Conservation (phyloP, 2,329 filamentous ascomycete species). For the Elsinoe fawcettii region DNA sequence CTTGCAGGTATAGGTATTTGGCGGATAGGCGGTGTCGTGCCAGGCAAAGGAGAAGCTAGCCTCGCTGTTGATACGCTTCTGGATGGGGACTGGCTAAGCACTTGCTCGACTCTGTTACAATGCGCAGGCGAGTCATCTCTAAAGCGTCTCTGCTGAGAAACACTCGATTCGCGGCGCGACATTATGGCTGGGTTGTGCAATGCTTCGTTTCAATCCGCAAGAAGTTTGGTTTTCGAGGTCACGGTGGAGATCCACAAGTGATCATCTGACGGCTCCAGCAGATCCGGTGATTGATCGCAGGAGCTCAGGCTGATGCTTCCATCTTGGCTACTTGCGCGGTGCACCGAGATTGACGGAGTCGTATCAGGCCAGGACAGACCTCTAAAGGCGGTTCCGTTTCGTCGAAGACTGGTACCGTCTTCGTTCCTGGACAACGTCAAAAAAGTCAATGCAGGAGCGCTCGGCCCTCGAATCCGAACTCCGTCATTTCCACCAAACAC, state of each 20-base stretch:
- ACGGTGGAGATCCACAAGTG: not conserved
- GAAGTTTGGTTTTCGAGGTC: not conserved
- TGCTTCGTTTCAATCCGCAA: not conserved
- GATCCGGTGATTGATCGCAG: not conserved
- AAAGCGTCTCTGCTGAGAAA: slow-evolving; percentile 5
- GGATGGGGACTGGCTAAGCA: slow-evolving; percentile 15
- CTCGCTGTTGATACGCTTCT: slow-evolving; percentile 41
- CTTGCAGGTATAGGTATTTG: slow-evolving; percentile 43
- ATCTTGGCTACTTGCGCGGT: not conserved
- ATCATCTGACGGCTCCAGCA: slow-evolving; percentile 5
- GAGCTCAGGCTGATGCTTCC: not conserved
- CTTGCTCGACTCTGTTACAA: not conserved
- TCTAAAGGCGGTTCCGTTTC: not conserved
- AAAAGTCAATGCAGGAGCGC: not conserved
- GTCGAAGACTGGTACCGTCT: not conserved
- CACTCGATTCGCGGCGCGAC: slow-evolving; percentile 13
- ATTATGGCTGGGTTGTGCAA: not conserved
- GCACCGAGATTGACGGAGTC: not conserved
- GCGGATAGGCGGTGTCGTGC: slow-evolving; percentile 39
- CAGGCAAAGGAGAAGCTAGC: slow-evolving; percentile 49
- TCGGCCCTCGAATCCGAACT: slow-evolving; percentile 1
- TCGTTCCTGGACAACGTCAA: slow-evolving; percentile 7
- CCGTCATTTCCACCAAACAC: slow-evolving; percentile 6
- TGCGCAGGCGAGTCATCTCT: not conserved
- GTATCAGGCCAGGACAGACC: not conserved